These are phyloP conservation scores for Mucor saturninus DNA, from an alignment of 371 early-diverging fungal genomes.

Conservation along the genomic window DNA sequence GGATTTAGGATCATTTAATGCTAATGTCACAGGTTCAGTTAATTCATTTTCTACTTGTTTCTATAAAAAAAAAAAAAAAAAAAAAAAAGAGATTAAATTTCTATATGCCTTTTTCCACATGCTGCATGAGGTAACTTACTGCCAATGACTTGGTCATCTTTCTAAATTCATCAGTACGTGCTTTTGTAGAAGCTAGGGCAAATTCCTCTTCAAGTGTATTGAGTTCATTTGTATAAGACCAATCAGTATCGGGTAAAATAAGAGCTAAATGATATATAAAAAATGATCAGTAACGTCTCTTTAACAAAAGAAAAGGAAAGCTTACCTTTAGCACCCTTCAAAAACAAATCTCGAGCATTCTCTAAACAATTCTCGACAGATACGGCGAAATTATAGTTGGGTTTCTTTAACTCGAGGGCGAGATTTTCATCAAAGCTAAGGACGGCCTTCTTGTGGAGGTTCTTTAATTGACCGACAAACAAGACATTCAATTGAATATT, in stretches of 20 bases:
- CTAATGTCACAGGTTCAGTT: slow-evolving; percentile 73
- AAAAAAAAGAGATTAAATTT: too few species aligned
- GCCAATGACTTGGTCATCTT: slow-evolving; percentile 69
- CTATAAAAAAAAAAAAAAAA: slow-evolving; percentile 29
- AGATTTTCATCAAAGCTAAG: slow-evolving; percentile 60
- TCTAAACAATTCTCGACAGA: slow-evolving; percentile 48
- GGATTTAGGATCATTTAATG: slow-evolving; percentile 69
- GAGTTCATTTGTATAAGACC: slow-evolving; percentile 74
- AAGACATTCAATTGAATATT: slow-evolving; percentile 77
- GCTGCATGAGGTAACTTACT: too few species aligned
- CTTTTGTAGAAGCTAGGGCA: slow-evolving; percentile 64
- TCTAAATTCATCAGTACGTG: slow-evolving; percentile 79
- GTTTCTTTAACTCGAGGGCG: slow-evolving; percentile 48
- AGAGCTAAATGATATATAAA: slow-evolving; percentile 35
- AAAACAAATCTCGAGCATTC: slow-evolving; percentile 44
- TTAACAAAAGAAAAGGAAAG: background rate
- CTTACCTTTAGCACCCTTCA: slow-evolving; percentile 32
- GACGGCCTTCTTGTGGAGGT: slow-evolving; percentile 76
- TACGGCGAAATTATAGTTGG: slow-evolving; percentile 60
- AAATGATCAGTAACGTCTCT: background rate
- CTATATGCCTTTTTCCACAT: too few species aligned
- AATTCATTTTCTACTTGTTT: slow-evolving; percentile 68
- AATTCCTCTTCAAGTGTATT: slow-evolving; percentile 71
- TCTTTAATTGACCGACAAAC: slow-evolving; percentile 87
- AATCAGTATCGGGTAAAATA: slow-evolving; percentile 71